Evolutionary conservation across 2,329 filamentous ascomycete species (phyloP).

Genomic region (Scedosporium boydii): DNA sequence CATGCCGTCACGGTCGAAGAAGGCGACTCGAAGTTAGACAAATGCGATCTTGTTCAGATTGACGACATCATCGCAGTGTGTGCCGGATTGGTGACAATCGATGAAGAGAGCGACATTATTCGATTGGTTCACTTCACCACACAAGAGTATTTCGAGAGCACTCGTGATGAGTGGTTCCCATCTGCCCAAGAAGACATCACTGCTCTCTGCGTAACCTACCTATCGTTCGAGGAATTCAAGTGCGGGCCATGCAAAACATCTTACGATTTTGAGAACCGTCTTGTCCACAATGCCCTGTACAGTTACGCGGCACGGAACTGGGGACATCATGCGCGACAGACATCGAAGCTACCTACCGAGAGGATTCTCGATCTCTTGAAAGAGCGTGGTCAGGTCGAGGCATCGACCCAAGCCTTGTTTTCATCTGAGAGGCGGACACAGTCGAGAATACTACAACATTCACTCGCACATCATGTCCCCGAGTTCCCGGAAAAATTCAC

Average conservation of each 20-base stretch:
- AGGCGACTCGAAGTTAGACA: slow-evolving; percentile 17
- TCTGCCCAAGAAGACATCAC: slow-evolving; percentile 18
- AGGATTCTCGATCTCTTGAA: background rate
- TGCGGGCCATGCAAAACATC: slow-evolving; percentile 12
- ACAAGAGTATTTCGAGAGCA: slow-evolving; percentile 32
- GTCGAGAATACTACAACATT: too few species aligned
- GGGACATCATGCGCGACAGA: slow-evolving; percentile 20
- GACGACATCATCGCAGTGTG: slow-evolving; percentile 27
- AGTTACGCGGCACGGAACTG: slow-evolving; percentile 20
- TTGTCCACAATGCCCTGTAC: slow-evolving; percentile 16
- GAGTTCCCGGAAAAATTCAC: background rate
- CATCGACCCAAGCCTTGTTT: background rate
- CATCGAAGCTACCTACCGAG: background rate
- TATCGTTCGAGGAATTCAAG: slow-evolving; percentile 21
- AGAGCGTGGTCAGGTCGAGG: background rate
- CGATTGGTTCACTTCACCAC: slow-evolving; percentile 35
- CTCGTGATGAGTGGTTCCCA: slow-evolving; percentile 18
- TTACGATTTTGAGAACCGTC: slow-evolving; percentile 13
- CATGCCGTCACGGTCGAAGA: slow-evolving; percentile 30
- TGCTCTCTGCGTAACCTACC: slow-evolving; percentile 23
- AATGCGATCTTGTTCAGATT: slow-evolving; percentile 22
- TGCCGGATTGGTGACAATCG: slow-evolving; percentile 30
- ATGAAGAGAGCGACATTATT: slow-evolving; percentile 26
- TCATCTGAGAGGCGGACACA: too few species aligned
- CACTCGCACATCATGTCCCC: too few species aligned